A percentile compares a stretch with the other conserved stretches of the same genome.
These are phyloP conservation scores for Exsudoporus floridanus DNA, from an alignment of 1,284 basidiomycete genomes.

Conservation along the genomic window DNA sequence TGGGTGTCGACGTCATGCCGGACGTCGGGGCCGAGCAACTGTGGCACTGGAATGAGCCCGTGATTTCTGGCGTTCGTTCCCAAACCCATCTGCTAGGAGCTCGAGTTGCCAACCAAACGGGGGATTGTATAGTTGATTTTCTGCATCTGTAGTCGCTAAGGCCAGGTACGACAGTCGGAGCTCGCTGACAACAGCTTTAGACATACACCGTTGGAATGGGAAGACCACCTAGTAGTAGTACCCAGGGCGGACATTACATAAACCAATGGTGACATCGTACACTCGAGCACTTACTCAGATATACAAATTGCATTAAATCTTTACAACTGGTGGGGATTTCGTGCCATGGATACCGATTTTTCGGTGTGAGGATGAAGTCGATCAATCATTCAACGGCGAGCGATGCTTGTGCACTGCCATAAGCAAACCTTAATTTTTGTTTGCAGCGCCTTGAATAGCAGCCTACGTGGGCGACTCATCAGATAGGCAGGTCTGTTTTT, in stretches of 20 bases:
- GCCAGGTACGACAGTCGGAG: neutral
- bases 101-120: neutral
- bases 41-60: neutral
- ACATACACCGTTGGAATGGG: no score
- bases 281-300: neutral
- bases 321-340: no score
- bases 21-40: neutral
- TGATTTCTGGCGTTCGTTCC: no score
- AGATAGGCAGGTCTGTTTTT: neutral
- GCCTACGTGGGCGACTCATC: neutral
- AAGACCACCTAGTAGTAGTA: no score
- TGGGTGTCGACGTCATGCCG: constrained; percentile 1
- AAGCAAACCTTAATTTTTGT: neutral
- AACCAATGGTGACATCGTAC: no score
- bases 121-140: neutral
- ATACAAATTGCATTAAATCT: neutral
- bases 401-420: no score
- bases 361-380: neutral
- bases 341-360: neutral
- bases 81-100: neutral
- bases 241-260: no score
- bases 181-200: no score
- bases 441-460: neutral
- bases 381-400: neutral
- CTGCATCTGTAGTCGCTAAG: neutral